Evolutionary conservation across 345 rosid genomes (phyloP).

Genomic region (Brassica cretica): DNA sequence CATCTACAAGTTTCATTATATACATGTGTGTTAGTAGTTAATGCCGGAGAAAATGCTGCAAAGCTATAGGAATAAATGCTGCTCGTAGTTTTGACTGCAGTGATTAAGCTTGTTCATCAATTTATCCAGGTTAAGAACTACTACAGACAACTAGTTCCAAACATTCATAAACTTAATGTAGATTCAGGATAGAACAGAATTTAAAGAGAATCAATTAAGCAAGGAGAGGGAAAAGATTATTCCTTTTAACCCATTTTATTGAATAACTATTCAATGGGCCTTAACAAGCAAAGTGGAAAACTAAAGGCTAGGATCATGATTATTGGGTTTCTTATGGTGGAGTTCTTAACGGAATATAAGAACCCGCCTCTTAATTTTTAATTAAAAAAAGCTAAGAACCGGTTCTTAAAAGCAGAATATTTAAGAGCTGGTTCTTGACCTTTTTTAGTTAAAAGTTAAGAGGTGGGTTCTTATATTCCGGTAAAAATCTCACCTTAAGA

Average conservation of each 20-base stretch:
- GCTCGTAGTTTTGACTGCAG: conserved; percentile 33
- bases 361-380: no score
- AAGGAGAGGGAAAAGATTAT: not conserved
- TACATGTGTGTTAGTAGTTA: conserved; percentile 7
- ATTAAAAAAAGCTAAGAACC: no score
- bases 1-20: conserved; percentile 56
- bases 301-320: not conserved
- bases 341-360: no score
- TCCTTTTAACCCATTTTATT: conserved; percentile 14
- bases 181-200: not conserved
- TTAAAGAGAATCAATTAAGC: not conserved
- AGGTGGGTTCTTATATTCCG: no score
- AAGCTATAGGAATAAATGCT: conserved; percentile 17
- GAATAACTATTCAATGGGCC: conserved; percentile 24
- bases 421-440: no score
- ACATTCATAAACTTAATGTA: not conserved
- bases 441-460: no score
- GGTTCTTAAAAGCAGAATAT: no score
- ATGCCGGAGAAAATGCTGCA: conserved; percentile 18
- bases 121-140: conserved; percentile 7
- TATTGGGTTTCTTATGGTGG: no score
- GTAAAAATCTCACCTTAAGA: no score
- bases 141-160: not conserved
- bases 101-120: conserved; percentile 28
- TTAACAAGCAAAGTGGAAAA: conserved; percentile 22